Percentiles rank a stretch among this genome's conserved stretches.
Evolutionary conservation across 495 filamentous ascomycete species (phyloP).

Genomic region (Penicillium antarcticum): DNA sequence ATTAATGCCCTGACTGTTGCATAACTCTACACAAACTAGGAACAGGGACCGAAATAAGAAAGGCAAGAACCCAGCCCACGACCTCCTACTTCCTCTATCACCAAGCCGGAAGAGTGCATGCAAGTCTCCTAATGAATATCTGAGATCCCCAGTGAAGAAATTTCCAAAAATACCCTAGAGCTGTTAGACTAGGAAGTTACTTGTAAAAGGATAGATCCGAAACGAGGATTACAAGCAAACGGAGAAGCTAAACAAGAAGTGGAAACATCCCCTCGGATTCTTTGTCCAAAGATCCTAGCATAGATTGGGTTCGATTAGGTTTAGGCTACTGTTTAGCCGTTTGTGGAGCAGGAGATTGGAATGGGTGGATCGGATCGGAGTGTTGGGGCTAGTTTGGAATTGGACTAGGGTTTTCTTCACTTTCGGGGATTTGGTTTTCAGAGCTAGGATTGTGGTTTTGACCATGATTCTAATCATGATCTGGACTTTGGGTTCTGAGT

Average conservation of each 20-base stretch:
- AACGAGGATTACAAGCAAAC: not conserved
- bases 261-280: not conserved
- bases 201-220: not conserved
- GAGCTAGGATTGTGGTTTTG: too few relatives aligned
- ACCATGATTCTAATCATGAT: too few relatives aligned
- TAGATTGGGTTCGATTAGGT: not conserved
- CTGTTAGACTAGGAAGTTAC: not conserved
- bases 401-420: constrained; percentile 9
- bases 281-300: not conserved
- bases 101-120: not conserved
- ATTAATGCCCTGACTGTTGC: not conserved
- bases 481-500: too few relatives aligned
- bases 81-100: not conserved
- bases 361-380: constrained; percentile 9
- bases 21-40: too few relatives aligned
- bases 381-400: constrained; percentile 17
- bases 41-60: too few relatives aligned
- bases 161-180: not conserved
- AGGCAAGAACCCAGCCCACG: too few relatives aligned
- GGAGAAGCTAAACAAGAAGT: not conserved
- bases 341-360: constrained; percentile 12
- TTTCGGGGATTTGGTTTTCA: not conserved
- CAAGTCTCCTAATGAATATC: too few relatives aligned
- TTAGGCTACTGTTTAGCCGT: constrained; percentile 1
- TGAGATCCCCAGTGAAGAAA: not conserved